Percentiles rank a stretch among this genome's conserved stretches.
These are phyloP conservation scores for Limtongia smithiae DNA, from an alignment of 805 yeast species.

Conservation along the genomic window DNA sequence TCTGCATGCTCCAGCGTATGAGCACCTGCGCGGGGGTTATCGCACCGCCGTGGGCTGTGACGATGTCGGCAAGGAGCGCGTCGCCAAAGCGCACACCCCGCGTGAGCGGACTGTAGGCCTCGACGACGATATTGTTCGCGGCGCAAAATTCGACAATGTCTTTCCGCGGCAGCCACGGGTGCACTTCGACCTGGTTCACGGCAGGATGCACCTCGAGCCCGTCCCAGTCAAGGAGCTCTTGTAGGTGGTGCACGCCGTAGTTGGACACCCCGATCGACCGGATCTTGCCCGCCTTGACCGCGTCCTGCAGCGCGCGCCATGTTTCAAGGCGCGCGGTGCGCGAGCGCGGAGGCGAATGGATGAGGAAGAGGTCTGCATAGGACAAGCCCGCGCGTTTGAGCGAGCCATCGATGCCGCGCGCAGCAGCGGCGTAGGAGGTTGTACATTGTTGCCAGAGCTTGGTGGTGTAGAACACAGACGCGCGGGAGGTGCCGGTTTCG, in stretches of 20 bases:
- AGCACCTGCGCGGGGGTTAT: conserved; percentile 47
- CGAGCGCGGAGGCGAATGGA: conserved; percentile 48
- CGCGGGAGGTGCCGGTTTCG: conserved; percentile 52
- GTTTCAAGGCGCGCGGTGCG: conserved; percentile 43
- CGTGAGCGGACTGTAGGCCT: conserved; percentile 66
- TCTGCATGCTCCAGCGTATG: conserved; percentile 49
- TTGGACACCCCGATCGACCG: conserved; percentile 62
- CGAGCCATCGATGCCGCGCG: conserved; percentile 55
- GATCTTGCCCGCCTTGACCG: conserved; percentile 49
- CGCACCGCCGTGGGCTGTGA: conserved; percentile 42
- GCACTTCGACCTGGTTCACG: conserved; percentile 63
- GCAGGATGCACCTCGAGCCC: conserved; percentile 54
- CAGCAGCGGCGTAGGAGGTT: conserved; percentile 53
- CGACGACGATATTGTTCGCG: conserved; percentile 47
- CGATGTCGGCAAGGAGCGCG: conserved; percentile 37
- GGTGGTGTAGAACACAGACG: conserved; percentile 61
- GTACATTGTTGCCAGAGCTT: conserved; percentile 69
- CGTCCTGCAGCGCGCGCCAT: conserved; percentile 56
- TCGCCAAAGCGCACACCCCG: conserved; percentile 46
- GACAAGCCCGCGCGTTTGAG: conserved; percentile 51
- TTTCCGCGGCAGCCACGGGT: conserved; percentile 48
- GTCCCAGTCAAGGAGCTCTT: conserved; percentile 50
- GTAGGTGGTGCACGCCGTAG: conserved; percentile 54
- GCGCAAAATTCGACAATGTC: conserved; percentile 46
- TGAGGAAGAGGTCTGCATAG: conserved; percentile 70